A percentile compares a stretch with the other conserved stretches of the same genome.
phyloP scores from a whole-genome alignment of 2,329 filamentous ascomycete species.

The Paecilomyces formosus region DNA sequence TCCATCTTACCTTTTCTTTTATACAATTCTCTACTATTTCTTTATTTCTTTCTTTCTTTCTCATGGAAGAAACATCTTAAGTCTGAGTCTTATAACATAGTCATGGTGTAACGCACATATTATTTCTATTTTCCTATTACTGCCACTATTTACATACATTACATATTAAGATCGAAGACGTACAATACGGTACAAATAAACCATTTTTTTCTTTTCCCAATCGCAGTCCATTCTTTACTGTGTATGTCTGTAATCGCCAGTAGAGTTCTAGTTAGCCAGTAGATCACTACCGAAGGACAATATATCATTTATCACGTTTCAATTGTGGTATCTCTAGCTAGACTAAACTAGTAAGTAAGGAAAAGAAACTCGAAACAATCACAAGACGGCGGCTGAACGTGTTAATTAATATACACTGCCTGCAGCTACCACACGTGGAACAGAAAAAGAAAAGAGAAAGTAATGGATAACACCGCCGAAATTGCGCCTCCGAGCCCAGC shows the following conservation, averaged over 20 bases:
- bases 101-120: neutral
- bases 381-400: neutral
- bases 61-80: neutral
- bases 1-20: neutral
- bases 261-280: neutral
- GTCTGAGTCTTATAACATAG: neutral
- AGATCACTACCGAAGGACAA: neutral
- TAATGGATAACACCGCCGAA: neutral
- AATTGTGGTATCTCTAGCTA: neutral
- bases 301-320: neutral
- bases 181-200: neutral
- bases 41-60: neutral
- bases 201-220: neutral
- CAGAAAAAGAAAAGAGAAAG: neutral
- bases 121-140: neutral
- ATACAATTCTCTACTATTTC: conserved; percentile 1
- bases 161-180: neutral
- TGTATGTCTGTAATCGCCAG: too few relatives aligned
- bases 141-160: neutral
- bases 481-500: neutral
- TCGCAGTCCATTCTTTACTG: neutral
- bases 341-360: neutral
- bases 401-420: neutral
- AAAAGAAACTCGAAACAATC: neutral
- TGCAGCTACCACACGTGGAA: neutral